A percentile compares a stretch with the other conserved stretches of the same genome.
Evolutionary conservation across 2,329 filamentous ascomycete genomes (phyloP).

Genomic region (Delphinella strobiligena): DNA sequence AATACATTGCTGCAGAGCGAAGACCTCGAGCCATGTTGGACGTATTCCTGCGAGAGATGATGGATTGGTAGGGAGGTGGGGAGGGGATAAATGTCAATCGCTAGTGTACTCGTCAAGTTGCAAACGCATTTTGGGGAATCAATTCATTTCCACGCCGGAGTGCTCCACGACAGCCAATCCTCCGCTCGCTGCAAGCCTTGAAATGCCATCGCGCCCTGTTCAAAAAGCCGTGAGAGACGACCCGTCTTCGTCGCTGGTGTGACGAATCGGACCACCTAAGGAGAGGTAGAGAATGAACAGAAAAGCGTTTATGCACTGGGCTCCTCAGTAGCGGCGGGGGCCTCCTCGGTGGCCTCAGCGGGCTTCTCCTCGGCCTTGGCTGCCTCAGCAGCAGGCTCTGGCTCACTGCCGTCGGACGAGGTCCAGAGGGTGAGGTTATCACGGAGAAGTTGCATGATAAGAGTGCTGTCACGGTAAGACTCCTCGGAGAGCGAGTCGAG

Average conservation of each 20-base stretch:
- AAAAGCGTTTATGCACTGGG: conserved; percentile 1
- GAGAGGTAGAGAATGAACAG: neutral
- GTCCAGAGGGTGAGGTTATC: conserved; percentile 99
- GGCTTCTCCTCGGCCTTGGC: conserved; percentile 48
- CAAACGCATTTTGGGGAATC: conserved; percentile 11
- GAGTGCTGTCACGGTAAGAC: conserved; percentile 96
- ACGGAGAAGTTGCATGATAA: conserved; percentile 98
- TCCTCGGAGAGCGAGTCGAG: conserved; percentile 96
- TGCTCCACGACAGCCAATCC: conserved; percentile 6
- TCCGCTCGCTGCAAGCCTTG: conserved; percentile 7
- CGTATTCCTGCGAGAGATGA: too few relatives aligned
- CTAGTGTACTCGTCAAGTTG: conserved; percentile 10
- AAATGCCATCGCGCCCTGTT: neutral
- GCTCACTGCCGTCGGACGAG: conserved; percentile 77
- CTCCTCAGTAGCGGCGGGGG: conserved; percentile 31
- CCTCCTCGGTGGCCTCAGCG: conserved; percentile 28
- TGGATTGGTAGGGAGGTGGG: neutral
- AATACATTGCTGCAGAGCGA: too few relatives aligned
- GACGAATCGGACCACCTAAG: neutral
- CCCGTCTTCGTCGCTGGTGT: neutral
- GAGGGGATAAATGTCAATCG: conserved; percentile 7
- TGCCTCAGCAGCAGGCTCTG: conserved; percentile 49
- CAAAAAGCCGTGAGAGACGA: neutral
- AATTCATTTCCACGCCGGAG: conserved; percentile 10
- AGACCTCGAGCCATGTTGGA: too few relatives aligned